Conservation (phyloP, 192 early-diverging fungal genomes). For the Coemansia sp. region DNA sequence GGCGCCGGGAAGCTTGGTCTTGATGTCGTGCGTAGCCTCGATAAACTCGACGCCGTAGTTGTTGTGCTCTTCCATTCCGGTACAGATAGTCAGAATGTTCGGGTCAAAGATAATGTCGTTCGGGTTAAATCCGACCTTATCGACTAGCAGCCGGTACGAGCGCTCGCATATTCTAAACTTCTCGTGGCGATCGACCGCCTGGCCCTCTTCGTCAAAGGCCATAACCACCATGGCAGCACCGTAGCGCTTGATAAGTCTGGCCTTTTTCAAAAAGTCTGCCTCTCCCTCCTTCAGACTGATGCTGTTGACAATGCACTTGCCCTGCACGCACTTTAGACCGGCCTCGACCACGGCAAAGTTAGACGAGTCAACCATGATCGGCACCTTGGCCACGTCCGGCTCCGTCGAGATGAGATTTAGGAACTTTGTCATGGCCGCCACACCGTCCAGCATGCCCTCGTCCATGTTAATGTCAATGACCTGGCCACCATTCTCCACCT, state of each 20-base stretch:
- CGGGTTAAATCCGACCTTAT: slow-evolving; percentile 81
- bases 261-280: slow-evolving; percentile 88
- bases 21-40: slow-evolving; percentile 71
- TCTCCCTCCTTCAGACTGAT: slow-evolving; percentile 96
- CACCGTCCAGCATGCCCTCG: slow-evolving; percentile 93
- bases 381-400: slow-evolving; percentile 84
- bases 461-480: slow-evolving; percentile 97
- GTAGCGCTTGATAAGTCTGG: slow-evolving; percentile 80
- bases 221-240: slow-evolving; percentile 96
- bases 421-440: slow-evolving; percentile 91
- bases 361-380: slow-evolving; percentile 95
- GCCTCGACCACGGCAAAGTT: slow-evolving; percentile 97
- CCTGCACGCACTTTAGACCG: slow-evolving; percentile 93
- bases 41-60: slow-evolving; percentile 95
- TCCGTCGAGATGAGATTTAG: slow-evolving; percentile 92
- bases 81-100: slow-evolving; percentile 95
- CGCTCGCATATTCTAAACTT: slow-evolving; percentile 90
- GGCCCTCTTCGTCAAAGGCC: slow-evolving; percentile 96
- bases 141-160: slow-evolving; percentile 84
- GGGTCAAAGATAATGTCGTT: slow-evolving; percentile 88
- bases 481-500: slow-evolving; percentile 95
- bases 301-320: slow-evolving; percentile 97
- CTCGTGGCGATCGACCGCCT: slow-evolving; percentile 79
- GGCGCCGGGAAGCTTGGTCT: slow-evolving; percentile 78
- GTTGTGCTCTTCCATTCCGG: slow-evolving; percentile 97